Percentiles rank a stretch among this genome's conserved stretches.
These are phyloP conservation scores for Phytophthora sojae DNA, from an alignment of 352 stramenopile species.

Conservation along the genomic window DNA sequence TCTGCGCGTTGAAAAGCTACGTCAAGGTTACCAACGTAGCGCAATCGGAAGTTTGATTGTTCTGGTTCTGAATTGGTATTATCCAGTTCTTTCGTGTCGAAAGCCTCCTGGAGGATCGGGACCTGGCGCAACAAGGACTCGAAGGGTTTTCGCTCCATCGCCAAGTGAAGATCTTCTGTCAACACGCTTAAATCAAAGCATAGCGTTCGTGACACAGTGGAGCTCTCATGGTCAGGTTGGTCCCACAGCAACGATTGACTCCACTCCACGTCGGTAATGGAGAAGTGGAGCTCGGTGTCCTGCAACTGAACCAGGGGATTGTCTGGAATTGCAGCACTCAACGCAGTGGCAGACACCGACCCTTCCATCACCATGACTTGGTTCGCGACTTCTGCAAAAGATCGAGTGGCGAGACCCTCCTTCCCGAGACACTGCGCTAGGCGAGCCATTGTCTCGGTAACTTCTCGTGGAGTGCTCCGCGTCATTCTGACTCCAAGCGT, in stretches of 20 bases:
- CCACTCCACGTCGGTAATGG: conserved; percentile 58
- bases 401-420: conserved; percentile 13
- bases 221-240: not conserved
- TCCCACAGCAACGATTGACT: conserved; percentile 20
- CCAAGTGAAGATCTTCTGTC: conserved; percentile 23
- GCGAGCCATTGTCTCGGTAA: conserved; percentile 43
- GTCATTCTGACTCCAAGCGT: conserved; percentile 54
- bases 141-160: conserved; percentile 21
- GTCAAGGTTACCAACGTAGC: conserved; percentile 62
- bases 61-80: not conserved
- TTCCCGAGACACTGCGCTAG: conserved; percentile 38
- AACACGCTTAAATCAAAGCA: conserved; percentile 38
- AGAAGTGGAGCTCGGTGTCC: conserved; percentile 47
- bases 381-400: conserved; percentile 30
- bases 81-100: conserved; percentile 44
- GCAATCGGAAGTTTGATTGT: conserved; percentile 42
- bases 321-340: conserved; percentile 13
- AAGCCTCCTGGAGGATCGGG: conserved; percentile 44
- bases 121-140: conserved; percentile 18
- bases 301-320: conserved; percentile 27
- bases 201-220: conserved; percentile 14
- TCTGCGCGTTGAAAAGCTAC: conserved; percentile 47
- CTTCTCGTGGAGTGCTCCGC: conserved; percentile 45
- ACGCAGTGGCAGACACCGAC: conserved; percentile 23
- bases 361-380: conserved; percentile 53